Evolutionary conservation across 257 asterid species (phyloP).

Genomic region (Primulina huaijiensis): DNA sequence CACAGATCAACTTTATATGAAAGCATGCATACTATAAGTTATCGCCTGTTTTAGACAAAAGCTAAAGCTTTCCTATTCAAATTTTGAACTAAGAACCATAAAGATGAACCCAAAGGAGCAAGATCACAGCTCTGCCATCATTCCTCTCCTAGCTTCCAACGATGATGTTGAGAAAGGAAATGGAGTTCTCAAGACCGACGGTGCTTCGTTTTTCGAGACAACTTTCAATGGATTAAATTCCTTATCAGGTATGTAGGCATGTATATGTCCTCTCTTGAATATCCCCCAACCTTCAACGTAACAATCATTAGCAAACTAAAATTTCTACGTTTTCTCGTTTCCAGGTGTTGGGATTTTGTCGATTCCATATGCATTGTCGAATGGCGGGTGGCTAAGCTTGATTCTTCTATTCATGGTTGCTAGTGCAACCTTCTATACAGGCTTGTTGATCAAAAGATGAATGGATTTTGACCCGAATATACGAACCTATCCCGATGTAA

Average conservation of each 20-base stretch:
- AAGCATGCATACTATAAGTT: too few relatives aligned
- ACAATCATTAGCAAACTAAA: neutral
- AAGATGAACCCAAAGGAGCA: too few relatives aligned
- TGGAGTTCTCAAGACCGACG: neutral
- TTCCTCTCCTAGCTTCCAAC: too few relatives aligned
- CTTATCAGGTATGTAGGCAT: constrained; percentile 39
- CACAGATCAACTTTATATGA: too few relatives aligned
- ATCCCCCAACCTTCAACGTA: too few relatives aligned
- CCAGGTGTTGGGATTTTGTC: constrained; percentile 68
- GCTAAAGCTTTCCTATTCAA: too few relatives aligned
- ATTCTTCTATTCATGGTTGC: constrained; percentile 44
- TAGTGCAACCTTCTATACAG: constrained; percentile 45
- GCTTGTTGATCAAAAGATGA: constrained; percentile 51
- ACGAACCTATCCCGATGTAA: constrained; percentile 58
- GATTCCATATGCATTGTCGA: constrained; percentile 51
- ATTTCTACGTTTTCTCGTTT: neutral
- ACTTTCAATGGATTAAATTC: constrained; percentile 63
- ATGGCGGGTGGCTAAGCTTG: constrained; percentile 73
- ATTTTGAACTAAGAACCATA: too few relatives aligned
- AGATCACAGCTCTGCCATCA: too few relatives aligned
- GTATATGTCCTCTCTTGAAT: too few relatives aligned
- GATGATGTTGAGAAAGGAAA: constrained; percentile 14
- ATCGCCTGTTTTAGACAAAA: too few relatives aligned
- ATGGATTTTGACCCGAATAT: constrained; percentile 50
- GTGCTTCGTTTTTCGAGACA: constrained; percentile 42